These are phyloP conservation scores for Nematocida sp. DNA, from an alignment of 371 early-diverging fungal genomes.

Conservation along the genomic window DNA sequence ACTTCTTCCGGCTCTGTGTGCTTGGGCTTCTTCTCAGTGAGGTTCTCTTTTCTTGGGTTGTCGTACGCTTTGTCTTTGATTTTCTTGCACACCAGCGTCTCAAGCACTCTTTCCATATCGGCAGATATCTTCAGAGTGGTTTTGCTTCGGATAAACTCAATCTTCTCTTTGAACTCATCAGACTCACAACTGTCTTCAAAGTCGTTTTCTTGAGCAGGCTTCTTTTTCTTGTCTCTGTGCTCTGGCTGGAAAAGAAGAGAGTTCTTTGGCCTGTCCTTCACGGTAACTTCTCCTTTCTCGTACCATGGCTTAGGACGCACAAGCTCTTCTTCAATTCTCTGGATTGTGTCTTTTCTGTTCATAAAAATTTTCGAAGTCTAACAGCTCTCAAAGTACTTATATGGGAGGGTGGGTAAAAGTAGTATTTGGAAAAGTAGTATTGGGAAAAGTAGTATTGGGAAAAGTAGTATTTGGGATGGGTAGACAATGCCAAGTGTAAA, in stretches of 20 bases:
- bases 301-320: slow-evolving; percentile 28
- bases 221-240: background rate
- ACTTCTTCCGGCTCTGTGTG: slow-evolving; percentile 1
- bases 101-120: slow-evolving; percentile 1
- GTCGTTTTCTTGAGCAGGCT: background rate
- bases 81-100: slow-evolving; percentile 10
- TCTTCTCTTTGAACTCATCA: background rate
- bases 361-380: slow-evolving; percentile 32
- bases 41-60: slow-evolving; percentile 23
- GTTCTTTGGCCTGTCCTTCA: slow-evolving; percentile 43
- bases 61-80: slow-evolving; percentile 44
- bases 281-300: slow-evolving; percentile 44
- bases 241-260: background rate
- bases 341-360: slow-evolving; percentile 24
- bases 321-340: slow-evolving; percentile 27
- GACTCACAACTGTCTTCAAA: slow-evolving; percentile 11
- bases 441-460: too few relatives aligned
- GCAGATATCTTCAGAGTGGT: slow-evolving; percentile 37
- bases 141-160: slow-evolving; percentile 34
- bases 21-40: background rate
- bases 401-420: too few relatives aligned
- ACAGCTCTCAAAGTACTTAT: too few relatives aligned
- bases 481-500: too few relatives aligned
- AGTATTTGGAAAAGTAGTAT: too few relatives aligned
- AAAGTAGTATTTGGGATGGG: too few relatives aligned